Percentiles rank a stretch among this genome's conserved stretches.
Evolutionary conservation across 257 asterid species (phyloP).

Genomic region (Fraxinus anomala): DNA sequence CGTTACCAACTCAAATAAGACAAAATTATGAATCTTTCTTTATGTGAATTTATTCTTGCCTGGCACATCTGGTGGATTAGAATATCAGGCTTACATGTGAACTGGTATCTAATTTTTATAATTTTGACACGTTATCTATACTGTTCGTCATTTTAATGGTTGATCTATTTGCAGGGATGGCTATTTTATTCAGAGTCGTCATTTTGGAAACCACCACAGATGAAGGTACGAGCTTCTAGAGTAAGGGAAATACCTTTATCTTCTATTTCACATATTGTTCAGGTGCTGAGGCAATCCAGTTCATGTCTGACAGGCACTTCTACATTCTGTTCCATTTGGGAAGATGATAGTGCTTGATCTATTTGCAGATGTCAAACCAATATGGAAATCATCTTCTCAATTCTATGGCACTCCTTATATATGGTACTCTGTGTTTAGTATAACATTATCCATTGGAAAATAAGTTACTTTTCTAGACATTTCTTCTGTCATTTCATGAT

Average conservation of each 20-base stretch:
- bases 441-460: constrained; percentile 15
- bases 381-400: constrained; percentile 89
- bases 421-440: constrained; percentile 55
- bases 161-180: constrained; percentile 78
- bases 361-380: constrained; percentile 94
- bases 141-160: constrained; percentile 12
- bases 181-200: constrained; percentile 86
- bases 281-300: constrained; percentile 16
- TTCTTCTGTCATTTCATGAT: constrained; percentile 14
- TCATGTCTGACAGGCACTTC: constrained; percentile 74
- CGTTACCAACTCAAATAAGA: not conserved
- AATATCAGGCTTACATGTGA: constrained; percentile 16
- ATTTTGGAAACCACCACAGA: constrained; percentile 96
- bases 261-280: not conserved
- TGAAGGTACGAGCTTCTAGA: constrained; percentile 63
- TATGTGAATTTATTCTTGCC: not conserved
- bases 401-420: constrained; percentile 89
- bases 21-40: not conserved
- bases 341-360: constrained; percentile 99
- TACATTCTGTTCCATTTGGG: constrained; percentile 97
- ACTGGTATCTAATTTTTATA: constrained; percentile 7
- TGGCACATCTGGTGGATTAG: constrained; percentile 5
- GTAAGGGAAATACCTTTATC: constrained; percentile 14
- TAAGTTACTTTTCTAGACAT: constrained; percentile 7
- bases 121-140: constrained; percentile 6